Percentiles rank a stretch among this genome's conserved stretches.
phyloP scores from a whole-genome alignment of 805 yeast species.

The Myxozyma sirexii region DNA sequence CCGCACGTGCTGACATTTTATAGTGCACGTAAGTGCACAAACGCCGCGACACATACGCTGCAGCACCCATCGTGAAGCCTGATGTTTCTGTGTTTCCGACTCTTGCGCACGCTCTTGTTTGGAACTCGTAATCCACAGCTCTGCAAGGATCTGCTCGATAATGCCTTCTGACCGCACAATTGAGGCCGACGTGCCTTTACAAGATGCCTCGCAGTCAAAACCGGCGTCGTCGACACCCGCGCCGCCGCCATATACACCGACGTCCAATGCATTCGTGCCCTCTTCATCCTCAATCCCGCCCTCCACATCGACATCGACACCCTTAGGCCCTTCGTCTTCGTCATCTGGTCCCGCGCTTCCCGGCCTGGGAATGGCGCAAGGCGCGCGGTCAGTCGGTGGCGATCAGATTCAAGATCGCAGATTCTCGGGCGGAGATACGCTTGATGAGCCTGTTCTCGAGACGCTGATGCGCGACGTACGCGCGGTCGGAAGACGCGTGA shows the following conservation, averaged over 20 bases:
- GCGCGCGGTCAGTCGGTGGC: constrained; percentile 29
- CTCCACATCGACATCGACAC: background rate
- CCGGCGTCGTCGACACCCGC: constrained; percentile 1
- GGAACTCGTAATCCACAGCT: background rate
- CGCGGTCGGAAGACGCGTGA: constrained; percentile 49
- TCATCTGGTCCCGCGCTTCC: background rate
- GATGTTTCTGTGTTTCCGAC: too few relatives aligned
- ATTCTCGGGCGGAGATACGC: constrained; percentile 68
- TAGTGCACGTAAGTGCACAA: background rate
- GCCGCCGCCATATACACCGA: constrained; percentile 15
- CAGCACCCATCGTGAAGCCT: background rate
- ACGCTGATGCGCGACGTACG: constrained; percentile 55
- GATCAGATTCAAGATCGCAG: constrained; percentile 50
- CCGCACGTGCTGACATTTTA: background rate
- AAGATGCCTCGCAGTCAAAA: background rate
- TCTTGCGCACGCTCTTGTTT: background rate
- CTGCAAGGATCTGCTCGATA: background rate
- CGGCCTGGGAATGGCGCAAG: background rate
- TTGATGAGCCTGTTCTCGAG: constrained; percentile 67
- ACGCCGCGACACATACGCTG: background rate
- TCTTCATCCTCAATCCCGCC: constrained; percentile 12
- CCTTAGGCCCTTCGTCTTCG: background rate
- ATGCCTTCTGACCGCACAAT: constrained; percentile 25
- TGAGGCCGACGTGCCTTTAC: constrained; percentile 23
- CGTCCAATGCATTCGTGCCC: constrained; percentile 14